Conservation (phyloP, 116 monocot species). For the Thalassia testudinum region DNA sequence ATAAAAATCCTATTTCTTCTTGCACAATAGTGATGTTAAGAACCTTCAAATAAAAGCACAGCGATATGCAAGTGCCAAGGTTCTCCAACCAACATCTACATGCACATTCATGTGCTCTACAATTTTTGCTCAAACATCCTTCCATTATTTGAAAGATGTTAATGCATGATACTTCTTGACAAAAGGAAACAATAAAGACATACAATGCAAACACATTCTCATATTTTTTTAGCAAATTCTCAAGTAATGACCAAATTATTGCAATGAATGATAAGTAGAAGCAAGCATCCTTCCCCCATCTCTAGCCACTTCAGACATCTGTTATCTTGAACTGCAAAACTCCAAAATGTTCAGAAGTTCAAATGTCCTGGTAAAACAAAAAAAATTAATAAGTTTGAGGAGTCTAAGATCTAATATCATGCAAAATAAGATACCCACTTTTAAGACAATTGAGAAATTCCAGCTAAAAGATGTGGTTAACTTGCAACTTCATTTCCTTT, state of each 20-base stretch:
- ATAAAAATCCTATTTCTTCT: too few relatives aligned
- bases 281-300: slow-evolving; percentile 34
- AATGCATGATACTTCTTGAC: slow-evolving; percentile 73
- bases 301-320: slow-evolving; percentile 73
- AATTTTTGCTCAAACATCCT: slow-evolving; percentile 46
- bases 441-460: too few relatives aligned
- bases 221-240: background rate
- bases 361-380: slow-evolving; percentile 40
- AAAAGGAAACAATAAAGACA: slow-evolving; percentile 2
- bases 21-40: too few relatives aligned
- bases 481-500: slow-evolving; percentile 26
- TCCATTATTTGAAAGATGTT: slow-evolving; percentile 39
- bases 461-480: slow-evolving; percentile 9
- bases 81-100: slow-evolving; percentile 78
- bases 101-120: slow-evolving; percentile 55
- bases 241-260: background rate
- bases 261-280: slow-evolving; percentile 36
- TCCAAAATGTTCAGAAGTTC: slow-evolving; percentile 72
- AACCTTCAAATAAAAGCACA: too few relatives aligned
- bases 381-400: slow-evolving; percentile 1
- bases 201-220: too few relatives aligned
- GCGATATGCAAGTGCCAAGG: slow-evolving; percentile 73
- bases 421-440: too few relatives aligned
- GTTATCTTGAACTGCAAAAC: slow-evolving; percentile 63
- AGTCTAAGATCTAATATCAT: too few relatives aligned